Percentiles rank a stretch among this genome's conserved stretches.
phyloP scores from a whole-genome alignment of 345 rosid genomes.

The Clausena lansium region DNA sequence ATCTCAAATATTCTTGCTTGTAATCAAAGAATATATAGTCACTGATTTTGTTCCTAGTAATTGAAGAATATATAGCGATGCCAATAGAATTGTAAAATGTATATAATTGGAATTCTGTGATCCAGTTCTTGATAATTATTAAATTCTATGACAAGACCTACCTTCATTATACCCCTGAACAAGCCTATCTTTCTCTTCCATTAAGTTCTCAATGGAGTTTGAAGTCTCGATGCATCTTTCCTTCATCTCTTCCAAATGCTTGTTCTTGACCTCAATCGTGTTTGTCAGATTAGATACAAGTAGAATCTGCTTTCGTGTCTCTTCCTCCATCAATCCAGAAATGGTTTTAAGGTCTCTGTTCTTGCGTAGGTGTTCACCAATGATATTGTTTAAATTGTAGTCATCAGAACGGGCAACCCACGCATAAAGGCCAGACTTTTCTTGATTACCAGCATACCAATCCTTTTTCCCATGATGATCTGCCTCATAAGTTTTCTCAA shows the following conservation, averaged over 20 bases:
- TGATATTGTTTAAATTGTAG: conserved; percentile 51
- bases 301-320: conserved; percentile 69
- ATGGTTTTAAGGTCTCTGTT: conserved; percentile 73
- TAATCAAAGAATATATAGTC: background rate
- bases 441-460: conserved; percentile 43
- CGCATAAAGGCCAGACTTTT: conserved; percentile 65
- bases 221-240: conserved; percentile 59
- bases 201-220: conserved; percentile 36
- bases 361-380: conserved; percentile 78
- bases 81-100: background rate
- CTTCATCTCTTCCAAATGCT: conserved; percentile 55
- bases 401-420: conserved; percentile 96
- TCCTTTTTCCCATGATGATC: conserved; percentile 79
- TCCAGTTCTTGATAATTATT: conserved; percentile 4
- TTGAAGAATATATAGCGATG: no score
- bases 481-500: conserved; percentile 80
- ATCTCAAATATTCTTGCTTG: background rate
- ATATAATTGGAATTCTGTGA: conserved; percentile 1
- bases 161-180: conserved; percentile 78
- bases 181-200: conserved; percentile 77
- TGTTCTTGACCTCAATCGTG: conserved; percentile 50
- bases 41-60: no score
- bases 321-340: conserved; percentile 77
- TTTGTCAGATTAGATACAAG: conserved; percentile 57
- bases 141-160: conserved; percentile 15